Percentiles rank a stretch among this genome's conserved stretches.
Conservation (phyloP, 2,329 filamentous ascomycete genomes). For the Furcasterigmium furcatum region DNA sequence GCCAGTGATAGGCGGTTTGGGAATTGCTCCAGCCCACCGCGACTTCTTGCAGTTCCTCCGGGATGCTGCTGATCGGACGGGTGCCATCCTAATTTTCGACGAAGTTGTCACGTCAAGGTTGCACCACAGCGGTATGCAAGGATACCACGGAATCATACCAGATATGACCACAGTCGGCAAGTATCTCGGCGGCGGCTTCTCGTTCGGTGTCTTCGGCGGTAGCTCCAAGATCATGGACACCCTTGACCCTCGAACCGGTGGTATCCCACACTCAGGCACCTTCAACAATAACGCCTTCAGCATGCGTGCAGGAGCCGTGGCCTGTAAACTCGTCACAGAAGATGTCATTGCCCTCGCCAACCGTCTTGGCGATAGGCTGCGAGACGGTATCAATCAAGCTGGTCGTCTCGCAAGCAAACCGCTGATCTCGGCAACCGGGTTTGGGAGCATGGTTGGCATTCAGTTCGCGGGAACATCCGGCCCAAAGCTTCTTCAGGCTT, state of each 20-base stretch:
- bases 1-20: conserved; percentile 62
- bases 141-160: conserved; percentile 40
- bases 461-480: no score
- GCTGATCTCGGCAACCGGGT: no score
- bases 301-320: conserved; percentile 11
- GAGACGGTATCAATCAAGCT: conserved; percentile 1
- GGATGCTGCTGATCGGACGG: conserved; percentile 16
- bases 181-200: conserved; percentile 63
- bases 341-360: conserved; percentile 6
- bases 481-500: no score
- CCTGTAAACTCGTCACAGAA: conserved; percentile 7
- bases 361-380: conserved; percentile 2
- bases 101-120: conserved; percentile 70
- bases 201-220: conserved; percentile 66
- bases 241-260: conserved; percentile 41
- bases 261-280: conserved; percentile 12
- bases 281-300: conserved; percentile 14
- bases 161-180: conserved; percentile 66
- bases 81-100: conserved; percentile 63
- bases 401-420: no score
- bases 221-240: conserved; percentile 53
- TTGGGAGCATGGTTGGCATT: no score
- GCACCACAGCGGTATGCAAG: conserved; percentile 44
- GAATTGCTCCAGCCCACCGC: conserved; percentile 45
- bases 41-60: conserved; percentile 36